These are phyloP conservation scores for Tanacetum coccineum DNA, from an alignment of 129 eudicot species.

Conservation along the genomic window DNA sequence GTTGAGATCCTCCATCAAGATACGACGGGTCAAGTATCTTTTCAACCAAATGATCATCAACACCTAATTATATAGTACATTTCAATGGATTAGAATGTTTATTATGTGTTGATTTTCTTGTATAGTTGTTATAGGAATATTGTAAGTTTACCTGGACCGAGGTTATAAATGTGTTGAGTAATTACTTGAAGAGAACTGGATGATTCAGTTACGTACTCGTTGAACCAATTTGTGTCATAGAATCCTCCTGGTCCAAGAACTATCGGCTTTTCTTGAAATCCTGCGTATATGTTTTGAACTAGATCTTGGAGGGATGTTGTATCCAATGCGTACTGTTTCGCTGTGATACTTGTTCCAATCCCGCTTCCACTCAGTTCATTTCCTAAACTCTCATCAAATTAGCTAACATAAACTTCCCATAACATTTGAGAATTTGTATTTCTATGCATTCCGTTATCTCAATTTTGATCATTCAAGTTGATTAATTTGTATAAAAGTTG, in stretches of 20 bases:
- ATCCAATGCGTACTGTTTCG: constrained; percentile 56
- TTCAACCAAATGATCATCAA: constrained; percentile 41
- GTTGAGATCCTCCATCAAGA: constrained; percentile 47
- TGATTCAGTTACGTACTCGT: constrained; percentile 23
- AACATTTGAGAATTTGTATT: neutral
- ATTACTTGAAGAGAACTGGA: constrained; percentile 26
- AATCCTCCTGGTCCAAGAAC: constrained; percentile 74
- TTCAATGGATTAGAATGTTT: neutral
- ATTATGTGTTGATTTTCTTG: neutral
- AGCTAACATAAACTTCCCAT: neutral
- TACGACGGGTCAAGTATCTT: constrained; percentile 58
- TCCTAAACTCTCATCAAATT: constrained; percentile 29
- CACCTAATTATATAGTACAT: constrained; percentile 32
- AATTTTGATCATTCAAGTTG: neutral
- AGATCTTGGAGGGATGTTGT: constrained; percentile 40
- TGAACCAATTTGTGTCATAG: constrained; percentile 58
- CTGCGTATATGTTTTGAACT: constrained; percentile 37
- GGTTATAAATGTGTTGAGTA: constrained; percentile 74
- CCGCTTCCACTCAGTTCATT: constrained; percentile 65
- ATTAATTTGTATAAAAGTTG: neutral
- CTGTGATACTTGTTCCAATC: constrained; percentile 44
- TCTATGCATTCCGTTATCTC: neutral
- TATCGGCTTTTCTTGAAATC: constrained; percentile 38
- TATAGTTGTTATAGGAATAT: neutral
- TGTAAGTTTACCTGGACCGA: constrained; percentile 57